phyloP scores from a whole-genome alignment of 2,329 filamentous ascomycete species.

The Aspergillus persii region DNA sequence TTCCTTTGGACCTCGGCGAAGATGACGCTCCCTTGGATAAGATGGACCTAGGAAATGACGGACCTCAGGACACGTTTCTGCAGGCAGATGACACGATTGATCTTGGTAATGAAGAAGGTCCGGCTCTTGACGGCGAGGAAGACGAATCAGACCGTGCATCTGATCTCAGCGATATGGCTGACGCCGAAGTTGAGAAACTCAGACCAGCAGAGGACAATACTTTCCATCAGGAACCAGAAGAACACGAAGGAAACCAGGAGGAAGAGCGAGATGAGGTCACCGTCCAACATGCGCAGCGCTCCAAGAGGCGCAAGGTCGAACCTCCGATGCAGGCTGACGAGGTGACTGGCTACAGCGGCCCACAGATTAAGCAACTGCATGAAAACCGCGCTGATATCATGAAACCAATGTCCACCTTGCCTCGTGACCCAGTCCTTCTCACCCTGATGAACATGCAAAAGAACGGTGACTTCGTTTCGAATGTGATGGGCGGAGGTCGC shows the following conservation, averaged over 20 bases:
- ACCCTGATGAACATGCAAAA: conserved; percentile 90
- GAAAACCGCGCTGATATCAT: conserved; percentile 82
- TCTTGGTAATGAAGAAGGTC: conserved; percentile 47
- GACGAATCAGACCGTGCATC: conserved; percentile 60
- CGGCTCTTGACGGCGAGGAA: conserved; percentile 48
- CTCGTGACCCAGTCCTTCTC: conserved; percentile 80
- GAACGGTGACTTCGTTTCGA: conserved; percentile 84
- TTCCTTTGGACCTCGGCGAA: conserved; percentile 48
- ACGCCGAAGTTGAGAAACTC: conserved; percentile 43
- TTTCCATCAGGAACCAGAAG: conserved; percentile 28
- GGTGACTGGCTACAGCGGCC: conserved; percentile 72
- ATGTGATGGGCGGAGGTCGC: conserved; percentile 77
- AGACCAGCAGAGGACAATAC: conserved; percentile 49
- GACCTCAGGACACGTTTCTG: conserved; percentile 52
- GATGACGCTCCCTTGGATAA: conserved; percentile 45
- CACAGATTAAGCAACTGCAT: conserved; percentile 82
- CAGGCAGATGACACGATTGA: conserved; percentile 56
- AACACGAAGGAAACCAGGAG: conserved; percentile 54
- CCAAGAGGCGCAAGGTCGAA: conserved; percentile 68
- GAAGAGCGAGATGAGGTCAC: conserved; percentile 49
- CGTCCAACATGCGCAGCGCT: conserved; percentile 67
- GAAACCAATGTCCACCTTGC: conserved; percentile 76
- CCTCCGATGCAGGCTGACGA: conserved; percentile 71
- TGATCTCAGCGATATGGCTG: conserved; percentile 65
- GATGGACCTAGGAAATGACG: conserved; percentile 35